Conservation (phyloP, 352 stramenopile genomes). For the Globisporangium abappressorium region DNA sequence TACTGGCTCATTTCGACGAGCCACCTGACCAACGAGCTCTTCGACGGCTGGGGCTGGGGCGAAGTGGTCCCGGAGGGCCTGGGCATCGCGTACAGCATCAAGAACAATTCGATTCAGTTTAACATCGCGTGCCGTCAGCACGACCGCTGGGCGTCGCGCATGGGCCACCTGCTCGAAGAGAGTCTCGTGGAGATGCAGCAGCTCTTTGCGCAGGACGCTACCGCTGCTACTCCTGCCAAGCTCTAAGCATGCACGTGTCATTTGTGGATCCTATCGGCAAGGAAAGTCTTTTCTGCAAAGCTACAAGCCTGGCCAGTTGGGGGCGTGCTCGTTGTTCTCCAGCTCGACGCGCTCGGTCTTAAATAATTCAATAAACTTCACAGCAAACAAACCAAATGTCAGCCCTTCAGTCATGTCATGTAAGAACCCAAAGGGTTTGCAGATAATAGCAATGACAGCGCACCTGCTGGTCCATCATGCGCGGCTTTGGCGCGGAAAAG, state of each 20-base stretch:
- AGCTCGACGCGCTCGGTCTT: conserved; percentile 71
- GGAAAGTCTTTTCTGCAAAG: background rate
- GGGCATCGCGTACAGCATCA: conserved; percentile 82
- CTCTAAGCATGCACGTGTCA: conserved; percentile 33
- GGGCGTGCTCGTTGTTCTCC: conserved; percentile 51
- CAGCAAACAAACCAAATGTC: background rate
- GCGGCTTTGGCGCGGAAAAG: conserved; percentile 79
- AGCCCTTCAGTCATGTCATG: background rate
- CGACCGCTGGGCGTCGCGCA: conserved; percentile 44
- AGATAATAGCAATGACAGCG: background rate
- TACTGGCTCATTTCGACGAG: conserved; percentile 83
- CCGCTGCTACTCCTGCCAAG: conserved; percentile 18
- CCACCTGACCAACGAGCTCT: conserved; percentile 78
- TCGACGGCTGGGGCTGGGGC: conserved; percentile 83
- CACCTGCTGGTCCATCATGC: conserved; percentile 88
- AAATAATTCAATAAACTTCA: conserved; percentile 83
- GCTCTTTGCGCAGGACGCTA: conserved; percentile 36
- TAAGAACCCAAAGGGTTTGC: background rate
- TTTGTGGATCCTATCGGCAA: conserved; percentile 7
- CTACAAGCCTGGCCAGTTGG: conserved; percentile 55
- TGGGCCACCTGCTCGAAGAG: conserved; percentile 74
- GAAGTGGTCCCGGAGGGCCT: conserved; percentile 77
- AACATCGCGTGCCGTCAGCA: conserved; percentile 77
- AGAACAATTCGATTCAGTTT: conserved; percentile 75
- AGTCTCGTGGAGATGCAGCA: conserved; percentile 78